Base-by-base conservation (phyloP, 164 flowering plant species). In the Macadamia tetraphylla region DNA sequence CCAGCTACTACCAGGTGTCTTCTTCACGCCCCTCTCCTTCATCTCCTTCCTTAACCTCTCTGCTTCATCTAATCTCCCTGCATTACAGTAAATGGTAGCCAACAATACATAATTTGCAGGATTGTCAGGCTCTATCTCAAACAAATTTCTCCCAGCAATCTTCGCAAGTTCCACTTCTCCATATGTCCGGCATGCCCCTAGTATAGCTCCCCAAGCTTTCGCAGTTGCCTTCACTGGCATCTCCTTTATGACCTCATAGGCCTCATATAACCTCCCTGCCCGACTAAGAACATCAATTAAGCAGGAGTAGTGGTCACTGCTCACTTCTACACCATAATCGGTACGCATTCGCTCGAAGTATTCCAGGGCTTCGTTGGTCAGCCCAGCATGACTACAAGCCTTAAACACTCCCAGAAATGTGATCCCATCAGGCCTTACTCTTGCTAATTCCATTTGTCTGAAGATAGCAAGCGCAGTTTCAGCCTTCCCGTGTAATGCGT, bases 131-230 rank as follows among this genome's bases (percentile, higher is more conserved):
- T 89, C 96, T 29, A 89, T 74, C 74, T 87, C 86, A 70, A 81
- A 77, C 80, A 89, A 74, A 40, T 80, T 86, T 63, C 73, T 78
- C 14, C 77, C 89, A 11, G 92, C 87, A 75, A 78, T 80, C 75
- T 86, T 88, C 6, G 90, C 92, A 10, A 87, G 79, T 71, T 80
- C 85, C 67, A 87, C 80, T 43, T 89, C 89, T 52, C 92, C 90
- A 78, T 83, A 80, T 64, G 74, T 86, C 63, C 83, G 69, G 72
- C 91, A 89, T 13, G 86, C 92, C 52, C 82, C 87, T 46, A 89
- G 82, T 49, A 89, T 77, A 11, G 96, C 96, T 48, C 96, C 92
- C 96, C 90, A 89, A 61, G 89, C 88, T 74, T 85, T 87, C 13
- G 81, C 91, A 61, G 89, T 86, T 43, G 75, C 83, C 68, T 74